phyloP scores from a whole-genome alignment of 176 grass and related monocot species.

The Pontederia paniculata region DNA sequence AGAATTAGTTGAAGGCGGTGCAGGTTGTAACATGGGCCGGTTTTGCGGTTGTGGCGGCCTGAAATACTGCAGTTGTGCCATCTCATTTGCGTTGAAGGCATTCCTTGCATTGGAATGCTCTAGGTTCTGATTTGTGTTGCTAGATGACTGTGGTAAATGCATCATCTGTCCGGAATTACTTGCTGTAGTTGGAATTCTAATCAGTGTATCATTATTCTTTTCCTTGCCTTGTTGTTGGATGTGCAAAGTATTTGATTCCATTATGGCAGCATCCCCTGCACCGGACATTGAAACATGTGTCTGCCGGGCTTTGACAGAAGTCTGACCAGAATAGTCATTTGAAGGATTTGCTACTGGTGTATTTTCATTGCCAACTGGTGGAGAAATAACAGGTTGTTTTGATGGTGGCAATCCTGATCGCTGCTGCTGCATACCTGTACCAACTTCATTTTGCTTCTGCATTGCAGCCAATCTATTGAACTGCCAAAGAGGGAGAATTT shows the following conservation, averaged over 20 bases:
- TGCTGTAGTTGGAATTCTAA: slow-evolving; percentile 34
- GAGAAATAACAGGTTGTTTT: slow-evolving; percentile 40
- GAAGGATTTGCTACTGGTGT: slow-evolving; percentile 26
- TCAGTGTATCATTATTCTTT: slow-evolving; percentile 44
- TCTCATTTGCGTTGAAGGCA: slow-evolving; percentile 33
- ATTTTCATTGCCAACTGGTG: slow-evolving; percentile 52
- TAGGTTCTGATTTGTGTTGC: slow-evolving; percentile 27
- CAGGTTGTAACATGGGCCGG: slow-evolving; percentile 24
- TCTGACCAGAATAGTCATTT: slow-evolving; percentile 26
- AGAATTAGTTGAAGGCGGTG: slow-evolving; percentile 24
- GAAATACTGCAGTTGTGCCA: slow-evolving; percentile 42
- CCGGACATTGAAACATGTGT: slow-evolving; percentile 30
- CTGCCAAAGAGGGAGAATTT: slow-evolving; percentile 62
- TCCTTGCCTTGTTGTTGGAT: slow-evolving; percentile 53
- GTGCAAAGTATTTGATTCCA: slow-evolving; percentile 53
- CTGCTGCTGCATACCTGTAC: slow-evolving; percentile 17
- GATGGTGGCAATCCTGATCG: slow-evolving; percentile 22
- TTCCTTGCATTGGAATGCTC: slow-evolving; percentile 48
- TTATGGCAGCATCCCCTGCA: slow-evolving; percentile 35
- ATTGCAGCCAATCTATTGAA: slow-evolving; percentile 40
- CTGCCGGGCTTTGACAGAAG: slow-evolving; percentile 42
- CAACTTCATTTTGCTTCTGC: slow-evolving; percentile 56
- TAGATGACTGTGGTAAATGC: slow-evolving; percentile 37
- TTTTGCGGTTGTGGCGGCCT: slow-evolving; percentile 46
- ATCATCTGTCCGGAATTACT: slow-evolving; percentile 36